These are phyloP conservation scores for Sordariomycetes sp. DNA, from an alignment of 2,329 filamentous ascomycete species.

Conservation along the genomic window DNA sequence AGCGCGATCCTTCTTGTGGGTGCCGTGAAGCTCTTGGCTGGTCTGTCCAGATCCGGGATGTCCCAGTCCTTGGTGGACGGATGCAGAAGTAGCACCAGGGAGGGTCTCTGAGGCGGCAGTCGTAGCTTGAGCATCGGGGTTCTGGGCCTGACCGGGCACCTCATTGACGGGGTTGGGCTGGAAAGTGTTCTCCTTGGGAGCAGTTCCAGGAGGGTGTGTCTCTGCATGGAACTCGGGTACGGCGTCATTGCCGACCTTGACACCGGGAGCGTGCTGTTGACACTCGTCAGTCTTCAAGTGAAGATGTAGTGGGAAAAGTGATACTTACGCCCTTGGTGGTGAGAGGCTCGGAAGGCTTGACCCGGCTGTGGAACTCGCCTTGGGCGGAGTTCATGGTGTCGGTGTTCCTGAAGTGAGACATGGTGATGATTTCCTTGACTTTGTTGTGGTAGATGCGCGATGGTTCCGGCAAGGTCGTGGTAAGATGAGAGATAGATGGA, in stretches of 20 bases:
- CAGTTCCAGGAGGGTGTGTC: slow-evolving; percentile 51
- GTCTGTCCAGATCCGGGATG: slow-evolving; percentile 33
- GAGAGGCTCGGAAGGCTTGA: slow-evolving; percentile 41
- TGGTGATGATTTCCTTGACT: slow-evolving; percentile 12
- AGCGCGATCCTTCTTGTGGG: slow-evolving; percentile 23
- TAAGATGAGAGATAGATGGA: too few species aligned
- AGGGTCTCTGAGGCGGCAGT: slow-evolving; percentile 27
- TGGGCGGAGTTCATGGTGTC: slow-evolving; percentile 40
- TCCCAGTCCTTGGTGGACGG: slow-evolving; percentile 32
- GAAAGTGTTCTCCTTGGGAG: slow-evolving; percentile 37
- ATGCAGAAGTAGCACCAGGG: slow-evolving; percentile 31
- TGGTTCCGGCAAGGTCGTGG: too few species aligned
- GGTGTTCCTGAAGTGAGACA: slow-evolving; percentile 35
- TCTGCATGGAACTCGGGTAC: slow-evolving; percentile 55
- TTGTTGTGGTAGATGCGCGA: too few species aligned
- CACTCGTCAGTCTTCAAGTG: slow-evolving; percentile 1
- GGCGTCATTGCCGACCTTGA: slow-evolving; percentile 48
- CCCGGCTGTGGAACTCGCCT: slow-evolving; percentile 45
- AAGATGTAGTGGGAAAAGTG: not conserved
- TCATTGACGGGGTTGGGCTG: slow-evolving; percentile 26
- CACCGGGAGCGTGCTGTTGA: slow-evolving; percentile 53
- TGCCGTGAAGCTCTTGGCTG: slow-evolving; percentile 28
- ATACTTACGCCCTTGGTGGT: slow-evolving; percentile 43
- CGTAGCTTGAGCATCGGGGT: too few species aligned
- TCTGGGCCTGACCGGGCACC: slow-evolving; percentile 22